Evolutionary conservation across 306 rosid species (phyloP).

Genomic region (Ammopiptanthus mongolicus): DNA sequence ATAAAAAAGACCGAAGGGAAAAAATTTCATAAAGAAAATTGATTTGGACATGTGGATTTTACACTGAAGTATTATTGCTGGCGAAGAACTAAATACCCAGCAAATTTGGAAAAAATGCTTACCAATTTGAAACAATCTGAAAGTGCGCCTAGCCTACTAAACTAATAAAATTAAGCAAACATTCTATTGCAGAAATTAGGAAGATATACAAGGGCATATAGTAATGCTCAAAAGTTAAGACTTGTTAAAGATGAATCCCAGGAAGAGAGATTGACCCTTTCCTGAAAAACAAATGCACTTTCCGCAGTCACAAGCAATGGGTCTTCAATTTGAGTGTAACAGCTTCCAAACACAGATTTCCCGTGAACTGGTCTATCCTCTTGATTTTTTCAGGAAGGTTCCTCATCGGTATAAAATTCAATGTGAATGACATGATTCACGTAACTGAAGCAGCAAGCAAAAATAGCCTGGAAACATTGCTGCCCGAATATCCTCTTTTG

Average conservation of each 20-base stretch:
- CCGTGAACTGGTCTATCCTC: conserved; percentile 1
- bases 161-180: background rate
- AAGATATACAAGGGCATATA: conserved; percentile 11
- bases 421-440: background rate
- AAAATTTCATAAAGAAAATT: background rate
- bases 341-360: conserved; percentile 3
- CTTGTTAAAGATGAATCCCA: conserved; percentile 15
- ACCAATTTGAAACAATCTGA: conserved; percentile 4
- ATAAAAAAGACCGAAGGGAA: background rate
- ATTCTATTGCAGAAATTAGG: background rate
- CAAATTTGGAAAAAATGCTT: background rate
- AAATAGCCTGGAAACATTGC: background rate
- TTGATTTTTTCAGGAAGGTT: background rate
- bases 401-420: background rate
- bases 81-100: background rate
- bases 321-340: conserved; percentile 22
- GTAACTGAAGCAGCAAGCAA: conserved; percentile 6
- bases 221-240: background rate
- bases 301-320: conserved; percentile 4
- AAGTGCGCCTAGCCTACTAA: background rate
- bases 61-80: background rate
- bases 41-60: background rate
- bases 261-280: background rate
- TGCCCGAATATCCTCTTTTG: background rate
- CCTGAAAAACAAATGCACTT: background rate